These are phyloP conservation scores for Arachis hypogaea DNA, from an alignment of 306 rosid genomes.

Conservation along the genomic window DNA sequence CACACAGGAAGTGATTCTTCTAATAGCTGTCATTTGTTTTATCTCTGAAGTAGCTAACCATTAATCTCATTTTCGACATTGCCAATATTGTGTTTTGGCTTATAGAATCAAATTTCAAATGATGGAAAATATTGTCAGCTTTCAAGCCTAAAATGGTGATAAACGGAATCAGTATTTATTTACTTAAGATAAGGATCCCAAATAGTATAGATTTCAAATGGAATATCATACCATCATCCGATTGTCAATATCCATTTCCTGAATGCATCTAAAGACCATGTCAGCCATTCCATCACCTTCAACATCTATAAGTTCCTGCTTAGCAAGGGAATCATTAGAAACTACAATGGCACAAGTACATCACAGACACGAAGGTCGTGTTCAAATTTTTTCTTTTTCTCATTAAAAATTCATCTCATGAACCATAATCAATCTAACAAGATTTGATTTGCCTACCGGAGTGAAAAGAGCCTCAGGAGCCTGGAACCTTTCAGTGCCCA, in stretches of 20 bases:
- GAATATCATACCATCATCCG: conserved; percentile 82
- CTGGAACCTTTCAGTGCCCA: conserved; percentile 98
- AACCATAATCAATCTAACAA: conserved; percentile 19
- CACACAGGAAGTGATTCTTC: conserved; percentile 7
- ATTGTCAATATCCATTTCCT: conserved; percentile 99
- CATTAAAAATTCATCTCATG: background rate
- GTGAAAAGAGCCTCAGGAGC: conserved; percentile 99
- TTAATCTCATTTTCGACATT: background rate
- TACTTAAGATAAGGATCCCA: conserved; percentile 10
- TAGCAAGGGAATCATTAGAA: conserved; percentile 30
- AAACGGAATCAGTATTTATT: background rate
- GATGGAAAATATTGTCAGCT: conserved; percentile 13
- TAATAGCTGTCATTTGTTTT: conserved; percentile 27
- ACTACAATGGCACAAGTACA: conserved; percentile 26
- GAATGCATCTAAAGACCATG: conserved; percentile 99
- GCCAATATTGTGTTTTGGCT: background rate
- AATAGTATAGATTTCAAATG: conserved; percentile 30
- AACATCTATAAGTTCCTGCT: conserved; percentile 93
- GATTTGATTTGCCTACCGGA: conserved; percentile 58
- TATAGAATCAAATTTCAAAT: conserved; percentile 16
- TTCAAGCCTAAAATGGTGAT: conserved; percentile 26
- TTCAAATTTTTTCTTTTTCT: background rate
- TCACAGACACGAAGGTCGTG: background rate
- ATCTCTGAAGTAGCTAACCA: conserved; percentile 22
- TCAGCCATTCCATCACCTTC: conserved; percentile 99